Evolutionary conservation across 192 early-diverging fungal species (phyloP), one percentile per base, ranked within the genome.

Genomic region (Lobosporangium transversale): DNA sequence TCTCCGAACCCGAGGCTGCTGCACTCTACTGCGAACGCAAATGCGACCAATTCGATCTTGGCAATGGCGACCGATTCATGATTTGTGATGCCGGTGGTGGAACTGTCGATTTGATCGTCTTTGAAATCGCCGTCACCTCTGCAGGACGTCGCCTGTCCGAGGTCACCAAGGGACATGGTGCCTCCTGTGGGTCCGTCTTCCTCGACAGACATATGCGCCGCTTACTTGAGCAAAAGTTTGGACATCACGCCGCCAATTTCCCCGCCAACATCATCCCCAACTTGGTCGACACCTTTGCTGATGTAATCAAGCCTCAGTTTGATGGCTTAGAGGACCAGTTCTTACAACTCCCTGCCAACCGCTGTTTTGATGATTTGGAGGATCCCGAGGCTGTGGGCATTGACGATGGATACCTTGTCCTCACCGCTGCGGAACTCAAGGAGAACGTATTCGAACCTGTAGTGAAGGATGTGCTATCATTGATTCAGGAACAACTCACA

Each of bases 61-160:
- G 26, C 8, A 49, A 62, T 20, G 79, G 75, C 4, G 71, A 85
- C 53, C 60, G 78, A 23, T 80, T 85, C 47, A 81, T 83, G 73
- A 78, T 85, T 32, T 83, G 81, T 27, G 84, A 85, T 58, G 81
- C 81, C 21, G 84, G 84, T 54, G 84, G 84, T 30, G 84, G 84
- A 29, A 85, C 84, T 1, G 81, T 85, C 17, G 84, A 85, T 68
- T 49, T 85, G 48, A 85, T 85, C 20, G 81, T 80, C 30, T 85
- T 85, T 75, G 79, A 85, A 62, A 67, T 82, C n/a, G 70, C 70
- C 23, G 79, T 69, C 58, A 74, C 70, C 33, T 42, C 61, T 32
- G 56, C 63, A 9, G 56, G 65, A 57, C 63, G 68, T 54, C 53
- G 66, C 24, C 45, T 87, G 2, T 78, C 78, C 23, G 85, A 87